phyloP scores from a whole-genome alignment of 257 asterid species.

The Thymus mandschuricus region DNA sequence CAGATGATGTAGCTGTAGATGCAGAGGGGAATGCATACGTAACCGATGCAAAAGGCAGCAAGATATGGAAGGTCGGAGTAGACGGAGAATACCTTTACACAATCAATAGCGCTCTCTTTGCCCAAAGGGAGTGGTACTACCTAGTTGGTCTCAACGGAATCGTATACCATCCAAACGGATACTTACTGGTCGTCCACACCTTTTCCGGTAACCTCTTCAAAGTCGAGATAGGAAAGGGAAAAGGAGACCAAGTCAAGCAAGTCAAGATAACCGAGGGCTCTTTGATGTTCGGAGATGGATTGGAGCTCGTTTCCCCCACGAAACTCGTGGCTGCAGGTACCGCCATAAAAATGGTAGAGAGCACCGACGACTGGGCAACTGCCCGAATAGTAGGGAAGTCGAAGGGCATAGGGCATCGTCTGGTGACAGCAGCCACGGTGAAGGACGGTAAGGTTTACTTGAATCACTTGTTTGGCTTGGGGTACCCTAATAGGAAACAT shows the following conservation, averaged over 20 bases:
- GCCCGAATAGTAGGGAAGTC: constrained; percentile 58
- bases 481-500: constrained; percentile 86
- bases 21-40: constrained; percentile 75
- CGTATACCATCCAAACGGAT: constrained; percentile 86
- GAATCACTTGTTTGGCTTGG: constrained; percentile 82
- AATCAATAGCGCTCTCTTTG: constrained; percentile 66
- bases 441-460: constrained; percentile 83
- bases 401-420: constrained; percentile 60
- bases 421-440: constrained; percentile 71
- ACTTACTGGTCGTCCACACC: constrained; percentile 73
- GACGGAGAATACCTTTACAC: constrained; percentile 53
- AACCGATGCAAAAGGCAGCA: constrained; percentile 66
- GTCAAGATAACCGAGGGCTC: constrained; percentile 55
- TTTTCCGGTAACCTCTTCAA: constrained; percentile 74
- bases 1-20: constrained; percentile 85
- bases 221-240: constrained; percentile 46
- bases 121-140: constrained; percentile 65
- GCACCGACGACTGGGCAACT: constrained; percentile 75
- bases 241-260: constrained; percentile 48
- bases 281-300: constrained; percentile 77
- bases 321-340: constrained; percentile 81
- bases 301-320: constrained; percentile 69
- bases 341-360: constrained; percentile 68
- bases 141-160: constrained; percentile 77
- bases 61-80: constrained; percentile 77